Evolutionary conservation across 1,284 basidiomycete genomes (phyloP), one percentile per base, ranked within the genome.

Genomic region (Ceratorhiza oryzae-sativae): DNA sequence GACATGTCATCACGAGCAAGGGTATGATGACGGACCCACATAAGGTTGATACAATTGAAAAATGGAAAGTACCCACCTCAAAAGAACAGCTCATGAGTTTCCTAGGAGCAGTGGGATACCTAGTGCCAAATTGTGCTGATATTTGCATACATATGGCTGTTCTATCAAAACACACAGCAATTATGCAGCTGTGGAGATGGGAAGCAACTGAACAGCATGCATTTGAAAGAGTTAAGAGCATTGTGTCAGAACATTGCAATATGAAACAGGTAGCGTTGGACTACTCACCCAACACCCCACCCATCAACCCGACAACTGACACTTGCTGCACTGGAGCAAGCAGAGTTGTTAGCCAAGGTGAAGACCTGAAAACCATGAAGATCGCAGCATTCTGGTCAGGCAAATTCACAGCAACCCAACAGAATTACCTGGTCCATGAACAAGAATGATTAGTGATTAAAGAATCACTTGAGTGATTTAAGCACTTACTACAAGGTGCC

Each of bases 21-120:
- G 82, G 82, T 48, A 73, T 74, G 1, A n/a, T n/a, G n/a, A n/a
- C n/a, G n/a, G n/a, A n/a, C n/a, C n/a, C n/a, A n/a, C n/a, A n/a
- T n/a, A n/a, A n/a, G n/a, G n/a, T n/a, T n/a, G n/a, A n/a, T n/a
- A n/a, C n/a, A n/a, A n/a, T n/a, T n/a, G n/a, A n/a, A n/a, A n/a
- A n/a, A n/a, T n/a, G n/a, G n/a, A 74, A 73, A 20, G 18, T 20
- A 32, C 83, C 81, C 0, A 61, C 76, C 0, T 77, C 75, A 10
- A 80, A 78, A 42, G 77, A 82, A n/a, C 80, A 83, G n/a, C 76
- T 85, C 0, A 81, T 81, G 55, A 71, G 77, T 12, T 84, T 84
- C 51, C 65, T 84, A 0, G 83, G 82, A 0, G 74, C 82, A 0
- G 77, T 84, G 0, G 77, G 83, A 23, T 85, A 84, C 73, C 65